Base-by-base conservation (phyloP, 768 basidiomycete species). In the Termitomyces sp. region DNA sequence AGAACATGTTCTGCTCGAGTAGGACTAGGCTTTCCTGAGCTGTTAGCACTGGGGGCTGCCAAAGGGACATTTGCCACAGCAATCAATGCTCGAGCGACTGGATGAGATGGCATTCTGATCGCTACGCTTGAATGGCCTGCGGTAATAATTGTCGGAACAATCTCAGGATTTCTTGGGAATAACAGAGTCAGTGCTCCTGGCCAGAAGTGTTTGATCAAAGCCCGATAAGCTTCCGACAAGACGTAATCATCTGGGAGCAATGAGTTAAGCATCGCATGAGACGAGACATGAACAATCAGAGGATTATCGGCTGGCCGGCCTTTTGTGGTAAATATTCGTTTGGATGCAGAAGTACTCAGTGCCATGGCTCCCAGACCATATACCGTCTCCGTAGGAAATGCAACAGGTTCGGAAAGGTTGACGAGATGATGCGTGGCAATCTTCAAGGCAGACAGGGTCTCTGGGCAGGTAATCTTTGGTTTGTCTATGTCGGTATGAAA, bases 381-480 rank as follows among this genome's bases (percentile, higher is more conserved):
- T 11, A 99, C 97, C 0, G 97, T 98, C 75, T 99, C 97, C 36
- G 97, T 98, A 0, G 97, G 96, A 70, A 99, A 92, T 0, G 89
- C 96, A 59, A 98, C 89, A 25, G 84, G 79, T 60, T 84, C 77
- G 15, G 73, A 67, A 29, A 75, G 75, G 38, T 80, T 66, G 50
- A 79, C 73, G 7, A 91, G 81, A 59, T 83, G 79, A 59, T 79
- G 76, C 6, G 86, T 76, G 0, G 91, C 92, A 20, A 71, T 68
- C 53, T 79, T 70, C 62, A 94, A 76, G 20, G 87, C 81, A 31
- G 76, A 69, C 20, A 76, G 71, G 5, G 91, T 87, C 57, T 81
- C 77, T 25, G 73, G 67, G 38, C 79, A 84, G 7, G 81, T 69
- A 56, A 91, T 75, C 9, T 69, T 67, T 0, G 88, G 87, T 17